Evolutionary conservation across 352 stramenopile genomes (phyloP), one percentile per base, ranked within the genome.

Genomic region (Phytophthora aleatoria): DNA sequence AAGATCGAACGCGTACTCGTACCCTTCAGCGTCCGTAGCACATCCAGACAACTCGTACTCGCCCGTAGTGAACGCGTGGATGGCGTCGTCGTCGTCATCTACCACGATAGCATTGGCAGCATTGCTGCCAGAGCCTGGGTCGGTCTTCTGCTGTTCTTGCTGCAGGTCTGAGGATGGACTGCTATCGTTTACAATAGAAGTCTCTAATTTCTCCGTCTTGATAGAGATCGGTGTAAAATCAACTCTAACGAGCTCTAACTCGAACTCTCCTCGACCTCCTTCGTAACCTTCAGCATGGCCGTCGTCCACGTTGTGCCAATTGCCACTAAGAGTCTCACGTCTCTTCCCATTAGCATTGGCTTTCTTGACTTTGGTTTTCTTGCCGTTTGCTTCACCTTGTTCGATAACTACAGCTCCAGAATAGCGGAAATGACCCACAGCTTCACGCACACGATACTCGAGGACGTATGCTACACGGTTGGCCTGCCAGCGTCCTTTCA

Each of bases 1-100:
- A 1, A 90, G 65, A 60, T 83, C 67, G 30, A 85, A 90, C 11
- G 72, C 76, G 65, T 92, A 92, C 53, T 92, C 81, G 67, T 92
- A 92, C 10, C 81, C 83, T 20, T 92, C 83, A 10, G 72, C 67
- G 43, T 92, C 83, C 20, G 74, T 89, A 3, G 81, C 79, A n/a
- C 76, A 75, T 5, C 83, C 83, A 28, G 81, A 82, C 3, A 92
- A 64, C 43, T 66, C 63, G 64, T 84, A 92, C 11, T 64, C 39
- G 8, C 83, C 83, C 1, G 77, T 81, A 9, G 83, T 92, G 5
- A 92, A 71, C 12, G 70, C 69, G 7, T 50, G 51, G 12, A 87
- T 78, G 8, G 61, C 69, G 12, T 71, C 64, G 0, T 76, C 73
- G 3, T 82, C 59, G 8, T 75, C 70, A 9, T 64, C 50, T 9